Evolutionary conservation across 768 basidiomycete genomes (phyloP), one percentile per base, ranked within the genome.

Genomic region (Boletus coccyginus): DNA sequence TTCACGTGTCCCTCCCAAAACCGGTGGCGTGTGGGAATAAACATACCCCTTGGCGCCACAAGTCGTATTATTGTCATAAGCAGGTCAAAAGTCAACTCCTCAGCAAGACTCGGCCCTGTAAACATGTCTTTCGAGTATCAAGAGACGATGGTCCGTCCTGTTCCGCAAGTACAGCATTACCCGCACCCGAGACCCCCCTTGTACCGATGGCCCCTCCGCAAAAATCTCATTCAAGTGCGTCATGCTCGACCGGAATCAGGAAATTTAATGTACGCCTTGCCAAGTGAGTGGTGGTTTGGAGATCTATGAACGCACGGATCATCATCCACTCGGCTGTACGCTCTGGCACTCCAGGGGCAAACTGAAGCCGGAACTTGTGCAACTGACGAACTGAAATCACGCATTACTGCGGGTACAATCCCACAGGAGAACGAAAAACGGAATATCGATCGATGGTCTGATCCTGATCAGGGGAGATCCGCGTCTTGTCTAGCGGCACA

Each of bases 151-250:
- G 27, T 14, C n/a, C 45, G 21, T 46, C 44, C 49, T n/a, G 16
- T 27, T 33, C 41, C 24, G 31, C n/a, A 13, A 4, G 39, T 17
- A 21, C 48, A 19, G 38, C 27, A 27, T 27, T 6, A 27, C 27
- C 27, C 27, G 27, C 27, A 27, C 27, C 27, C 27, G 27, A 27
- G 27, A 27, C 2, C 24, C 35, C 35, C 35, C 35, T 35, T 27
- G 27, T 6, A 27, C 27, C 2, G 6, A 27, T 27, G 27, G 13
- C 27, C 38, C n/a, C 41, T 39, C 35, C 45, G 42, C 53, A 40
- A 65, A 65, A 64, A 59, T 57, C 54, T 61, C 55, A 64, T 52
- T 43, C 42, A 55, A 56, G 59, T 58, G 60, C 63, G 56, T 65
- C 63, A 56, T 52, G 29, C 35, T 64, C 51, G 56, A 55, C 21